phyloP scores from a whole-genome alignment of 805 yeast species.

The Yamadazyma sp. region DNA sequence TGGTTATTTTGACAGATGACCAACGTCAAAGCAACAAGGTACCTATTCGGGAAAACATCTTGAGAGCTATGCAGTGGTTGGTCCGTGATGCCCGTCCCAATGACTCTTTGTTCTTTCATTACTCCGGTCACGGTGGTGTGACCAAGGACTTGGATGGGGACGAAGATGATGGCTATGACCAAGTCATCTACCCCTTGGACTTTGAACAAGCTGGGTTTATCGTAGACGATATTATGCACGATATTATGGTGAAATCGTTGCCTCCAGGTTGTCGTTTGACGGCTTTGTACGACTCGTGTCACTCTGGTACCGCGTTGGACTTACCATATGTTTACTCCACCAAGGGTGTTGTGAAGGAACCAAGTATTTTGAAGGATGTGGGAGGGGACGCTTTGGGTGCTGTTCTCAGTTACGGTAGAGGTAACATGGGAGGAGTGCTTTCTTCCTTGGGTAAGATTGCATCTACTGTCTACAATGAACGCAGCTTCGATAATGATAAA shows the following conservation, averaged over 20 bases:
- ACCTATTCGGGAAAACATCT: constrained; percentile 34
- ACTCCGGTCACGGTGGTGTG: constrained; percentile 41
- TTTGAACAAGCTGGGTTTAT: constrained; percentile 33
- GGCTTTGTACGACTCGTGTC: constrained; percentile 40
- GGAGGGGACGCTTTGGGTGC: constrained; percentile 36
- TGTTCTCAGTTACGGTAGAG: constrained; percentile 30
- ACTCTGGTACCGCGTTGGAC: constrained; percentile 42
- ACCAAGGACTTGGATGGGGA: constrained; percentile 38
- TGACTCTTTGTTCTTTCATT: constrained; percentile 40
- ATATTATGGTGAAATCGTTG: constrained; percentile 35
- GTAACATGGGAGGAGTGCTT: constrained; percentile 40
- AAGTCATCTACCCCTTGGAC: constrained; percentile 39
- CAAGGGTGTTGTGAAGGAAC: constrained; percentile 41
- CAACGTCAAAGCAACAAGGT: constrained; percentile 30
- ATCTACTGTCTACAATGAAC: constrained; percentile 25
- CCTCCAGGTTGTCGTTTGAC: constrained; percentile 40
- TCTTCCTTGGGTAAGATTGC: constrained; percentile 34
- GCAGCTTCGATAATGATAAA: constrained; percentile 20
- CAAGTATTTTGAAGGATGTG: constrained; percentile 36
- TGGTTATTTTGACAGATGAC: constrained; percentile 40
- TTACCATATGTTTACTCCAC: constrained; percentile 41
- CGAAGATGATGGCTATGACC: constrained; percentile 38
- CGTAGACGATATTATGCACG: constrained; percentile 41
- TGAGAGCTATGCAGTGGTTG: constrained; percentile 42
- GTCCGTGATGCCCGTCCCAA: constrained; percentile 38